Evolutionary conservation across 1,284 basidiomycete genomes (phyloP).

Genomic region (Heterobasidion occidentale): DNA sequence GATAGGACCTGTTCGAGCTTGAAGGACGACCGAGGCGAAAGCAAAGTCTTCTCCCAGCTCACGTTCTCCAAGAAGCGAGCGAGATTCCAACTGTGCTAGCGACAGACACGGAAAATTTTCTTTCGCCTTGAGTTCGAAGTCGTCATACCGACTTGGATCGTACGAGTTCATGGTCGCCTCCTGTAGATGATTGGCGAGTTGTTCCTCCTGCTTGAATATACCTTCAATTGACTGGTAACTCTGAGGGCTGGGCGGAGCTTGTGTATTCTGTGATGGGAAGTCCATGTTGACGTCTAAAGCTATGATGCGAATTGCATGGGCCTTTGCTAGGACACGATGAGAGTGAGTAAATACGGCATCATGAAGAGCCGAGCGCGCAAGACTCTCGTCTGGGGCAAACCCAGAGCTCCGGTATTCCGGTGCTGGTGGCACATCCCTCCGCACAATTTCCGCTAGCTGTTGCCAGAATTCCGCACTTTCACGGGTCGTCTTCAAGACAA

Average conservation of each 20-base stretch:
- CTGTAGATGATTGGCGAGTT: slow-evolving; percentile 51
- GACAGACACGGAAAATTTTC: slow-evolving; percentile 44
- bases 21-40: slow-evolving; percentile 51
- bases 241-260: slow-evolving; percentile 33
- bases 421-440: slow-evolving; percentile 56
- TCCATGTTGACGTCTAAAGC: slow-evolving; percentile 64
- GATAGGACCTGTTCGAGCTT: slow-evolving; percentile 46
- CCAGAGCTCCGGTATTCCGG: slow-evolving; percentile 54
- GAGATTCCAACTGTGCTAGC: slow-evolving; percentile 57
- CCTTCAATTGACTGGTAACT: slow-evolving; percentile 53
- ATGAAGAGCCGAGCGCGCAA: slow-evolving; percentile 50
- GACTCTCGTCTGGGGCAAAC: slow-evolving; percentile 39
- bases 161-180: slow-evolving; percentile 67
- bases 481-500: slow-evolving; percentile 48
- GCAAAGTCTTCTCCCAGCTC: slow-evolving; percentile 78
- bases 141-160: slow-evolving; percentile 62
- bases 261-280: slow-evolving; percentile 29
- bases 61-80: slow-evolving; percentile 58
- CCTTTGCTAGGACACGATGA: slow-evolving; percentile 69
- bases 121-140: slow-evolving; percentile 37
- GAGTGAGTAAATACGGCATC: slow-evolving; percentile 54
- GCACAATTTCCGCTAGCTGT: slow-evolving; percentile 50
- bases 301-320: slow-evolving; percentile 67
- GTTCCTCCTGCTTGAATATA: slow-evolving; percentile 50
- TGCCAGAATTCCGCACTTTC: slow-evolving; percentile 57